Evolutionary conservation across 2,329 filamentous ascomycete species (phyloP).

Genomic region (Ophiosphaerella narmari): DNA sequence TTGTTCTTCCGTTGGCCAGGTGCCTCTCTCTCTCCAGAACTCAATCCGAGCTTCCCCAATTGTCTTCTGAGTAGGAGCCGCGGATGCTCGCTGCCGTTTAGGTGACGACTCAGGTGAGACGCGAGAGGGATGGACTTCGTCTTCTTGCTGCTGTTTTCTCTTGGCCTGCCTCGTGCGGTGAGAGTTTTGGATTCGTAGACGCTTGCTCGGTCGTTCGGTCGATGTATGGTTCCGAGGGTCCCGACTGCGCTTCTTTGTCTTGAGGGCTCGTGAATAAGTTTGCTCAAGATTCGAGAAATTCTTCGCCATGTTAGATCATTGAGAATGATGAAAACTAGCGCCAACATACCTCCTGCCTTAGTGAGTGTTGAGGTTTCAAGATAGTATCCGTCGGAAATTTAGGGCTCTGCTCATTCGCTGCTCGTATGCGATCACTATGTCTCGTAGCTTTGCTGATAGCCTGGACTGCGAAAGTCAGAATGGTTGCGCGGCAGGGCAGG

Average conservation of each 20-base stretch:
- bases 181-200: slow-evolving; percentile 5
- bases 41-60: too few species aligned
- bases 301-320: too few species aligned
- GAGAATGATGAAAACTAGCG: too few species aligned
- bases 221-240: slow-evolving; percentile 7
- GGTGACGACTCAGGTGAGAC: not conserved
- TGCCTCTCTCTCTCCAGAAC: too few species aligned
- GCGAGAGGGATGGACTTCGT: not conserved
- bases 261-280: slow-evolving; percentile 2
- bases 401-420: slow-evolving; percentile 5
- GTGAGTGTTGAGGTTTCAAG: not conserved
- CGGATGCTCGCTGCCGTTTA: too few species aligned
- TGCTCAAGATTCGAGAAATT: slow-evolving; percentile 6
- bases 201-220: slow-evolving; percentile 7
- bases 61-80: too few species aligned
- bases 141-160: not conserved
- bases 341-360: too few species aligned
- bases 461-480: slow-evolving; percentile 9
- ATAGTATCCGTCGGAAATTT: slow-evolving; percentile 2
- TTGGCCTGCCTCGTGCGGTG: slow-evolving; percentile 2
- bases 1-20: too few species aligned
- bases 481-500: slow-evolving; percentile 3
- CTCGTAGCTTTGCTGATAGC: slow-evolving; percentile 3
- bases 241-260: slow-evolving; percentile 6
- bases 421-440: slow-evolving; percentile 8